A percentile compares a stretch with the other conserved stretches of the same genome.
Conservation (phyloP, 2,329 filamentous ascomycete species). For the Cladosporium sp. region DNA sequence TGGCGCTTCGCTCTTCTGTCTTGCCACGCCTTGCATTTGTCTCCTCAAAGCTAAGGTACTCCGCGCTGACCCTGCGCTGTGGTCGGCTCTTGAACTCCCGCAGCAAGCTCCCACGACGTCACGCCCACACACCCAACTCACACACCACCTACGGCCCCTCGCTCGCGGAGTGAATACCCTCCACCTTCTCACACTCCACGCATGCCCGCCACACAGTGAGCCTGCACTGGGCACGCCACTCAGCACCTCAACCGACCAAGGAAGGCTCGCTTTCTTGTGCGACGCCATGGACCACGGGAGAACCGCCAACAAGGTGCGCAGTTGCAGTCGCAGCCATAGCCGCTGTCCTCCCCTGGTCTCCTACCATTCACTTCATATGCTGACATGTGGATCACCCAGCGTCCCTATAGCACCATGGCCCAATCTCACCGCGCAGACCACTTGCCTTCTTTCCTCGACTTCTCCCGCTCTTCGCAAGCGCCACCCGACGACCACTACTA, state of each 20-base stretch:
- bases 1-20: too few species aligned
- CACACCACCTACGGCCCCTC: not conserved
- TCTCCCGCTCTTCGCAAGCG: slow-evolving; percentile 6
- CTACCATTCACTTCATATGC: not conserved
- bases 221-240: not conserved
- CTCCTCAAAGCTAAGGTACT: too few species aligned
- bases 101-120: not conserved
- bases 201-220: not conserved
- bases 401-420: slow-evolving; percentile 16
- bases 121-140: not conserved
- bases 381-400: slow-evolving; percentile 5
- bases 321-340: not conserved
- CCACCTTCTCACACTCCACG: too few species aligned
- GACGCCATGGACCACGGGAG: not conserved
- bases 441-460: slow-evolving; percentile 14
- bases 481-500: slow-evolving; percentile 24
- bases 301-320: not conserved
- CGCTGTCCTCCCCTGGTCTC: too few species aligned
- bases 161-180: too few species aligned
- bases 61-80: too few species aligned
- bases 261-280: not conserved
- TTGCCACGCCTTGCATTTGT: too few species aligned
- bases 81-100: too few species aligned
- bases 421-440: slow-evolving; percentile 12
- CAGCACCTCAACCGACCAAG: not conserved